Conservation (phyloP, 1,284 basidiomycete species). For the Athelia psychrophila region DNA sequence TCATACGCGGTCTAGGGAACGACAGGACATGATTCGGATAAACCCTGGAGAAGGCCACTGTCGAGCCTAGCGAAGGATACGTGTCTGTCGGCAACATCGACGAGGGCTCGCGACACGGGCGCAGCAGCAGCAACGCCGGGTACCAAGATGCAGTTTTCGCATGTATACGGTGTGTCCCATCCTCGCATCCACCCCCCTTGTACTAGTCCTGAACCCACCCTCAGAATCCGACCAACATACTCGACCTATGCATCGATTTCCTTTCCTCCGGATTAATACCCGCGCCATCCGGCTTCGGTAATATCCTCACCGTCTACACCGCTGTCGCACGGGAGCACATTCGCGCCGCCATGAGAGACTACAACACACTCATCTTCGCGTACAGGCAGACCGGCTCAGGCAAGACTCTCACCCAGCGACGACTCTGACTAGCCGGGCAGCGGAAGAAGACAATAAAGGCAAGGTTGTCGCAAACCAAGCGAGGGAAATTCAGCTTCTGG, state of each 20-base stretch:
- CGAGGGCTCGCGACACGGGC: constrained; percentile 37
- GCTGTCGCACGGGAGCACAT: constrained; percentile 87
- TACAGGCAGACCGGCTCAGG: constrained; percentile 91
- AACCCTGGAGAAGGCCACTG: too few relatives aligned
- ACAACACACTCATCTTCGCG: constrained; percentile 92
- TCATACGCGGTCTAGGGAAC: constrained; percentile 47
- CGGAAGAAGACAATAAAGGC: constrained; percentile 69
- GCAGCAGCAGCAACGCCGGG: constrained; percentile 41
- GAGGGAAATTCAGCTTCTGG: constrained; percentile 68
- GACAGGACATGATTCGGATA: constrained; percentile 73
- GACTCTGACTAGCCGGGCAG: constrained; percentile 83
- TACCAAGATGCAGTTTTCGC: constrained; percentile 86
- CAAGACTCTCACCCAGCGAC: constrained; percentile 91
- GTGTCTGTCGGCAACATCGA: constrained; percentile 59
- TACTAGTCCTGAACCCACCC: constrained; percentile 1
- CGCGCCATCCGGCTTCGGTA: constrained; percentile 70
- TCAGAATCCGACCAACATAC: constrained; percentile 68
- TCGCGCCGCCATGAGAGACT: constrained; percentile 92
- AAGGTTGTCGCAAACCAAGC: constrained; percentile 64
- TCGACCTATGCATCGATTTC: constrained; percentile 55
- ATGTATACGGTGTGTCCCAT: constrained; percentile 64
- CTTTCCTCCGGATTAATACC: constrained; percentile 37
- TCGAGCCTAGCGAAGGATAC: constrained; percentile 56
- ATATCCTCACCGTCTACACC: constrained; percentile 83
- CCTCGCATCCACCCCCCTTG: not conserved